Evolutionary conservation across 164 flowering plant genomes (phyloP), one percentile per base, ranked within the genome.

Genomic region (Vitis cinerea): DNA sequence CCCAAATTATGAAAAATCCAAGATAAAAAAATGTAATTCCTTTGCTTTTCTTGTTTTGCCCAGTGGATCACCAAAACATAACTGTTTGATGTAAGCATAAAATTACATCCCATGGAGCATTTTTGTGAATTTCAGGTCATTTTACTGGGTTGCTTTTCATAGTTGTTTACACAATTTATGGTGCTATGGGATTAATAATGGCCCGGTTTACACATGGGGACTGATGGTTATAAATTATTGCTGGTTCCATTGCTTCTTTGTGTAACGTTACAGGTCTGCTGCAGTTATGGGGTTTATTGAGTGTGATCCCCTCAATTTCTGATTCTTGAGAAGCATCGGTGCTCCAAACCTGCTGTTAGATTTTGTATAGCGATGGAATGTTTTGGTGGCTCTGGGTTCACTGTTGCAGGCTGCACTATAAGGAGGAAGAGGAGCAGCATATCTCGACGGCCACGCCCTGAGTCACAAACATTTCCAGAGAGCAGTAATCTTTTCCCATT

Each of bases 391-490:
- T 64, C 83, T 57, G 62, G 64, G 30, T 61, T 82, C 49, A 79
- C 79, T 52, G 73, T 72, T 75, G 71, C 67, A 30, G 70, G 74
- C 31, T 61, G 31, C 59, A 23, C 81, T 23, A 69, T 66, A n/a
- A 80, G 76, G 72, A 90, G 66, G 78, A 83, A 65, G 78, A 81
- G 94, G 69, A 86, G 85, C 61, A 76, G 66, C 59, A 66, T 75
- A 10, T 72, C 77, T 17, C 80, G 89, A 17, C 77, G 83, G 51
- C 95, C 89, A 67, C 81, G 80, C 47, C 71, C 81, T 61, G 82
- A 84, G 63, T 67, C 81, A 29, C 85, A 75, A 11, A 13, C 71
- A 55, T 15, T 78, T 51, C 49, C 72, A 13, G 82, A 76, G 7
- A 68, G 64, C 58, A 72, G 58, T 37, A 75, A 82, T 51, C 27